Conservation (phyloP, 2,329 filamentous ascomycete genomes). For the Alternaria triticina region DNA sequence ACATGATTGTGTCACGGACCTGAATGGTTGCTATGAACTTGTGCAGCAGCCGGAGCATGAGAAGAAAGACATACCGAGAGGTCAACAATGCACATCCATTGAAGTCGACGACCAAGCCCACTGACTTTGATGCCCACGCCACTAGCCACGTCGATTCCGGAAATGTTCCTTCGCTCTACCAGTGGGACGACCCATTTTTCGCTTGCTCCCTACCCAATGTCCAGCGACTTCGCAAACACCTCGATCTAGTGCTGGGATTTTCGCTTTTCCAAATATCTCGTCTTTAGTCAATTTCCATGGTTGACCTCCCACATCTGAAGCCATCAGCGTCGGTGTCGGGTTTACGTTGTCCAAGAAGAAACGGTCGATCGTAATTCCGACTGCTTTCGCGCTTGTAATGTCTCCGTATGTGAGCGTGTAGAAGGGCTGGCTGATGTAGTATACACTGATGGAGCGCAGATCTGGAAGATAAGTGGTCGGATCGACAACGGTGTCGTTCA, state of each 20-base stretch:
- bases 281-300: background rate
- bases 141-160: background rate
- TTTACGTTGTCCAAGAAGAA: background rate
- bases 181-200: background rate
- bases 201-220: background rate
- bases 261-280: background rate
- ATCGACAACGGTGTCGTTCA: background rate
- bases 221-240: background rate
- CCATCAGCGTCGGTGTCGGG: background rate
- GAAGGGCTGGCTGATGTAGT: background rate
- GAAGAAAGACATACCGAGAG: background rate
- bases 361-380: background rate
- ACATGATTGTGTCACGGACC: too few relatives aligned
- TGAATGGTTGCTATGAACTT: too few relatives aligned
- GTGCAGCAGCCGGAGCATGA: too few relatives aligned
- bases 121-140: background rate
- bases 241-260: background rate
- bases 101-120: background rate
- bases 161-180: background rate
- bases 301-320: background rate
- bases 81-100: background rate
- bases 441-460: background rate
- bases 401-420: background rate
- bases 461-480: background rate
- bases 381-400: background rate